Conservation (phyloP, 805 yeast species). For the Cyberlindnera xylosilytica region DNA sequence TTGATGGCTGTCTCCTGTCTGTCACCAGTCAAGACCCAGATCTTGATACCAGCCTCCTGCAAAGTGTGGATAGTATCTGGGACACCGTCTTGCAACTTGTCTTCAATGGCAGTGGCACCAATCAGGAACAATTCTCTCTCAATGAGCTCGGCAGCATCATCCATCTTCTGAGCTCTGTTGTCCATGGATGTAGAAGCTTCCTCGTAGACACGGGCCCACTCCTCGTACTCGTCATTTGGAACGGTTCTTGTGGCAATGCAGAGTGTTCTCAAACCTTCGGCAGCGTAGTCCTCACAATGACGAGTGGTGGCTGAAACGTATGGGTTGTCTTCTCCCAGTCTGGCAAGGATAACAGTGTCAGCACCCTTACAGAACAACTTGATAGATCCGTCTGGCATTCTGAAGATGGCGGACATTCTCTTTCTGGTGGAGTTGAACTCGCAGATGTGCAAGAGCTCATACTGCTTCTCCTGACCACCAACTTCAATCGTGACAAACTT, state of each 20-base stretch:
- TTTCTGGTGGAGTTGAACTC: slow-evolving; percentile 97
- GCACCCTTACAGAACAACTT: slow-evolving; percentile 95
- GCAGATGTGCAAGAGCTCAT: slow-evolving; percentile 84
- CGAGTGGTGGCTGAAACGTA: slow-evolving; percentile 78
- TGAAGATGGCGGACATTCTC: slow-evolving; percentile 92
- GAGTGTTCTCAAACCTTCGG: slow-evolving; percentile 90
- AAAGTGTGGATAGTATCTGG: slow-evolving; percentile 95
- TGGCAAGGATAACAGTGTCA: slow-evolving; percentile 89
- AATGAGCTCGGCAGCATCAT: slow-evolving; percentile 84
- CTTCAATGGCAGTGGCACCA: slow-evolving; percentile 99
- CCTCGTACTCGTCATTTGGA: slow-evolving; percentile 69
- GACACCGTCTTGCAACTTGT: slow-evolving; percentile 95
- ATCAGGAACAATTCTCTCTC: slow-evolving; percentile 75
- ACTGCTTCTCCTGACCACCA: slow-evolving; percentile 48
- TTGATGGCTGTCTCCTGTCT: slow-evolving; percentile 98
- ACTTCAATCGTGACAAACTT: slow-evolving; percentile 67
- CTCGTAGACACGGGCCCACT: slow-evolving; percentile 66
- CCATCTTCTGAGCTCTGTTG: slow-evolving; percentile 71
- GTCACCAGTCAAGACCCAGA: slow-evolving; percentile 98
- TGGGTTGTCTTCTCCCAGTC: slow-evolving; percentile 71
- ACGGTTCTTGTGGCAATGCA: slow-evolving; percentile 87
- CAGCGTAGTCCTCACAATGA: slow-evolving; percentile 94
- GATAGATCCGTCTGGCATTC: slow-evolving; percentile 92
- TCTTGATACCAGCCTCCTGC: slow-evolving; percentile 94
- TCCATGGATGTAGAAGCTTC: slow-evolving; percentile 81